These are phyloP conservation scores for Ormosia emarginata DNA, from an alignment of 306 rosid genomes.

Conservation along the genomic window DNA sequence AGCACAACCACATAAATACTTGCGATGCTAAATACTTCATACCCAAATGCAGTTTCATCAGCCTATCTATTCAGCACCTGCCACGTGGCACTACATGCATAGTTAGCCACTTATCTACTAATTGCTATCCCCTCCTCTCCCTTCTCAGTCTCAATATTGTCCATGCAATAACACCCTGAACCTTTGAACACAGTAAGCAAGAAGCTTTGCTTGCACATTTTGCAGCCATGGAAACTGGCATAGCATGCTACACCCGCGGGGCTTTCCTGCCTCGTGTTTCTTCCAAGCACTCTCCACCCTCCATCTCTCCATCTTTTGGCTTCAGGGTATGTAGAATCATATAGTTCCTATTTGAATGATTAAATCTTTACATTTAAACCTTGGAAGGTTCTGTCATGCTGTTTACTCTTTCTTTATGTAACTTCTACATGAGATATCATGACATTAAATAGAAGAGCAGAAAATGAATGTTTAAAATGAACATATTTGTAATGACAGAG, in stretches of 20 bases:
- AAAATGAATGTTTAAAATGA: not conserved
- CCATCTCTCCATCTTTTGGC: conserved; percentile 62
- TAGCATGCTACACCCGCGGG: conserved; percentile 64
- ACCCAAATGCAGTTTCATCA: conserved; percentile 29
- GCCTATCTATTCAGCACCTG: conserved; percentile 34
- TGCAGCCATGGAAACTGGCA: conserved; percentile 67
- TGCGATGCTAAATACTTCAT: conserved; percentile 44
- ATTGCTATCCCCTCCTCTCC: conserved; percentile 33
- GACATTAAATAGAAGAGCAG: not conserved
- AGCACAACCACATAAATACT: conserved; percentile 63
- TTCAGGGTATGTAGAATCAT: conserved; percentile 43
- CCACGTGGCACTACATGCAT: conserved; percentile 45
- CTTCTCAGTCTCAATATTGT: not conserved
- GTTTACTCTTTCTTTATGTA: not conserved
- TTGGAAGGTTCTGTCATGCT: not conserved
- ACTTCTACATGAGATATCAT: not conserved
- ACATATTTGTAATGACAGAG: conserved; percentile 46
- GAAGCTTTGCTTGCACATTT: not conserved
- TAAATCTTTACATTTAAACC: not conserved
- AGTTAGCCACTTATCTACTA: conserved; percentile 54
- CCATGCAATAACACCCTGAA: conserved; percentile 25
- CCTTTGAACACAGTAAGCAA: conserved; percentile 3
- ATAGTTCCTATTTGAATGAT: not conserved
- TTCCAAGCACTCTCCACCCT: conserved; percentile 58
- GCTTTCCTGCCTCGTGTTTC: conserved; percentile 54